Evolutionary conservation across 2,329 filamentous ascomycete genomes (phyloP), one percentile per base, ranked within the genome.

Genomic region (Leptographium lundbergii): DNA sequence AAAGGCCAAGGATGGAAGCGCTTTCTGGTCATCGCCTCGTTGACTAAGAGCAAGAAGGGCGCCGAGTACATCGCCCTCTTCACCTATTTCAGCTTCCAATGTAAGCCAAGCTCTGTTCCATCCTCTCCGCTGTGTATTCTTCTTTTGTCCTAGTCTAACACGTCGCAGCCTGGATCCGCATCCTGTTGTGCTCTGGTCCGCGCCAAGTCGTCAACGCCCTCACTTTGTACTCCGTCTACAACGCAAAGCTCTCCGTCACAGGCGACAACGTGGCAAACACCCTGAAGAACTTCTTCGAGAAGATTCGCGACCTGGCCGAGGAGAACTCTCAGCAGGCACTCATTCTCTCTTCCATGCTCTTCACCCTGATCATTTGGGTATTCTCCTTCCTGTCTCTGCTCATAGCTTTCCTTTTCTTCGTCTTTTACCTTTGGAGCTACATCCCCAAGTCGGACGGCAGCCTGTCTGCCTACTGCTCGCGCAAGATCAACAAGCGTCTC

Each of bases 21-120:
- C 56, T 99, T 96, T 69, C 73, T 96, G n/a, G 90, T 96, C 64
- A 96, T 96, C 69, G 86, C 90, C 19, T 88, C 90, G 67, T 75
- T 96, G 69, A 96, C 91, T 14, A 94, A 92, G 74, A 91, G 88
- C 71, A 91, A 88, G 69, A 95, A 95, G 73, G 90, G 91, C 22
- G 86, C 86, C 60, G 90, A 96, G 70, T 96, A 96, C 67, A 81
- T 95, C 64, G 91, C 91, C 3, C 78, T 96, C 5, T 96, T 96
- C 70, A 88, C 90, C 32, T 96, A 95, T 71, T 96, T 95, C 72
- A 86, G 74, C 58, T 83, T 86, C 58, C 81, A 86, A 69, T 76
- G 81, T 82, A 69, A 72, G 79, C 70, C 10, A 4, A 29, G 14
- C 47, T 22, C 34, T 17, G 11, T 24, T 39, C 25, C n/a, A 11